Conservation (phyloP, 495 filamentous ascomycete genomes). For the Hypoxylon fragiforme region DNA sequence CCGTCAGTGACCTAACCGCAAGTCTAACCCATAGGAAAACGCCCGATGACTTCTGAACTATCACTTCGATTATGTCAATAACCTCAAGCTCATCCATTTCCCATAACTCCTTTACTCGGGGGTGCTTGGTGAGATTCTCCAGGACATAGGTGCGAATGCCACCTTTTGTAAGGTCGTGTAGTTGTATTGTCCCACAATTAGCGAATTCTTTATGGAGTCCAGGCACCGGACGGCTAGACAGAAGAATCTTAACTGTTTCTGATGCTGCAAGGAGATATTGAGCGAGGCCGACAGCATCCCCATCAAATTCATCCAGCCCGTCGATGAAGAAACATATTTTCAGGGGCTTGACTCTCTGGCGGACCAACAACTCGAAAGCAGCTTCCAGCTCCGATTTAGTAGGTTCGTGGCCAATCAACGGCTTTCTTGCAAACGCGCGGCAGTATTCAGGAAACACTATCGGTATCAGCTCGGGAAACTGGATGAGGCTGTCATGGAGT, state of each 20-base stretch:
- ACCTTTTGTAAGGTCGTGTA: slow-evolving; percentile 2
- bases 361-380: not conserved
- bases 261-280: not conserved
- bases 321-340: slow-evolving; percentile 11
- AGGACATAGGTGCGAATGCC: slow-evolving; percentile 1
- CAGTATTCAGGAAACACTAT: not conserved
- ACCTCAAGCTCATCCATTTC: not conserved
- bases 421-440: not conserved
- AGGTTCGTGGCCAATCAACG: not conserved
- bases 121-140: not conserved
- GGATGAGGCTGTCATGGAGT: slow-evolving; percentile 24
- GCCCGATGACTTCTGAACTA: slow-evolving; percentile 39
- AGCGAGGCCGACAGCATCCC: not conserved
- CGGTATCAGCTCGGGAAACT: not conserved
- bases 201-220: not conserved
- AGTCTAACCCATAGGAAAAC: slow-evolving; percentile 50
- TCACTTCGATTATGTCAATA: slow-evolving; percentile 19
- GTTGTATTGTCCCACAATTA: not conserved
- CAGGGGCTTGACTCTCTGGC: not conserved
- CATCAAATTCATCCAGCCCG: slow-evolving; percentile 16
- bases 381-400: not conserved
- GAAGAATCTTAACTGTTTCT: slow-evolving; percentile 6
- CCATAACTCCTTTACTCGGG: not conserved
- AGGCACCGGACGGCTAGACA: slow-evolving; percentile 3
- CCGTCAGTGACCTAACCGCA: slow-evolving; percentile 20